phyloP scores from a whole-genome alignment of 192 early-diverging fungal species.

The Backusella circina region DNA sequence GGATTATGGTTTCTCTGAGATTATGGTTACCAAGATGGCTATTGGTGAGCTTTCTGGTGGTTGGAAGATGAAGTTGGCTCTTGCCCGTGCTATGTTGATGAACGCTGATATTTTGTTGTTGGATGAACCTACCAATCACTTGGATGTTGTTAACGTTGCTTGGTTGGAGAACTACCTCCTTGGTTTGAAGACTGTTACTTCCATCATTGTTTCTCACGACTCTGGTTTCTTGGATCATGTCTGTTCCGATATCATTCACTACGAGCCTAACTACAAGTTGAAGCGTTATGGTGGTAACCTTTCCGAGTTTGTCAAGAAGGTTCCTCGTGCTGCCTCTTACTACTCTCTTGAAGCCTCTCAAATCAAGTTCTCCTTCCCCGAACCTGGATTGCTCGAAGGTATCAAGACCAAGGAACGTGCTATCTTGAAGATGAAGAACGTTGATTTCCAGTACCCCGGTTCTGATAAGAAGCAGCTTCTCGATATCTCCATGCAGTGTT shows the following conservation, averaged over 20 bases:
- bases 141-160: slow-evolving; percentile 64
- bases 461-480: slow-evolving; percentile 53
- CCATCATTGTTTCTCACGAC: slow-evolving; percentile 87
- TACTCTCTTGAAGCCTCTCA: slow-evolving; percentile 63
- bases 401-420: slow-evolving; percentile 73
- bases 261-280: slow-evolving; percentile 74
- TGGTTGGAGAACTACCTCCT: slow-evolving; percentile 71
- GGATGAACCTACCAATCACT: slow-evolving; percentile 86
- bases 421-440: slow-evolving; percentile 73
- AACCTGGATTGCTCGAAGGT: slow-evolving; percentile 70
- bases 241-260: slow-evolving; percentile 83
- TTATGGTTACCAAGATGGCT: slow-evolving; percentile 56
- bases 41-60: slow-evolving; percentile 82
- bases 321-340: slow-evolving; percentile 74
- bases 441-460: slow-evolving; percentile 70
- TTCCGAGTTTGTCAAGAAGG: slow-evolving; percentile 74
- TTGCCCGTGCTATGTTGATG: slow-evolving; percentile 82
- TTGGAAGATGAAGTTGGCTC: slow-evolving; percentile 89
- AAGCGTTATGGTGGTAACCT: slow-evolving; percentile 78
- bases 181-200: slow-evolving; percentile 69
- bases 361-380: slow-evolving; percentile 69
- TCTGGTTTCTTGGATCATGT: slow-evolving; percentile 77
- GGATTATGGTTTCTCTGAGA: slow-evolving; percentile 67
- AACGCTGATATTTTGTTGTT: slow-evolving; percentile 82
- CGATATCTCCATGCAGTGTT: slow-evolving; percentile 61